Evolutionary conservation across 306 rosid genomes (phyloP), one percentile per base, ranked within the genome.

Genomic region (Malus sieversii): DNA sequence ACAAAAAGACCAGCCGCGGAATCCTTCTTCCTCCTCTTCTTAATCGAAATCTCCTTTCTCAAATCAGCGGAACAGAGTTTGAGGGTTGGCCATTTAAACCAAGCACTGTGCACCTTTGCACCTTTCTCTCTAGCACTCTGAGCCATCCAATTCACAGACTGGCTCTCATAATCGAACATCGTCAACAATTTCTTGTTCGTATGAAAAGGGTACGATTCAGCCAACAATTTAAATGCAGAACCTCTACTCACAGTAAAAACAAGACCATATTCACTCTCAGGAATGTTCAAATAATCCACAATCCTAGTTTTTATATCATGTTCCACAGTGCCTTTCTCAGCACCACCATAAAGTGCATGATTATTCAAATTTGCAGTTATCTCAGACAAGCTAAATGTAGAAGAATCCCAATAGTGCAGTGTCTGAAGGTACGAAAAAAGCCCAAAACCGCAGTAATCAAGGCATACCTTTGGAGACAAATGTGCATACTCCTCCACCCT

Each of bases 81-180:
- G 85, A 95, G 84, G 20, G 96, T 87, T 45, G 98, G 98, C 98
- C 98, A 95, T 70, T 90, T 90, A 79, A 88, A 95, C 97, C 97
- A 92, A 3, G 98, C 93, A 73, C 97, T 95, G 22, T 86, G 65
- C 68, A 86, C 97, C 78, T 92, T 95, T 13, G 97, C 98, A 68
- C 98, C 98, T 80, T 88, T 90, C 82, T 88, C 90, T 70, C 85
- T 83, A 29, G 98, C 98, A 75, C 95, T 80, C 83, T 95, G 97
- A 86, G 92, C 96, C 98, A 95, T 95, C 98, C 95, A 92, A 82
- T 87, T 74, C 71, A 95, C 92, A 33, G 98, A 95, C 79, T 95
- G 98, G 81, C 98, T 95, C 86, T 95, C 98, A n/a, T 95, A 93
- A 64, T 95, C 97, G 51, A 92, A 95, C 98, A 95, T 95, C 25